A percentile compares a stretch with the other conserved stretches of the same genome.
These are phyloP conservation scores for Hymenochaete sp. DNA, from an alignment of 1,284 basidiomycete species.

Conservation along the genomic window DNA sequence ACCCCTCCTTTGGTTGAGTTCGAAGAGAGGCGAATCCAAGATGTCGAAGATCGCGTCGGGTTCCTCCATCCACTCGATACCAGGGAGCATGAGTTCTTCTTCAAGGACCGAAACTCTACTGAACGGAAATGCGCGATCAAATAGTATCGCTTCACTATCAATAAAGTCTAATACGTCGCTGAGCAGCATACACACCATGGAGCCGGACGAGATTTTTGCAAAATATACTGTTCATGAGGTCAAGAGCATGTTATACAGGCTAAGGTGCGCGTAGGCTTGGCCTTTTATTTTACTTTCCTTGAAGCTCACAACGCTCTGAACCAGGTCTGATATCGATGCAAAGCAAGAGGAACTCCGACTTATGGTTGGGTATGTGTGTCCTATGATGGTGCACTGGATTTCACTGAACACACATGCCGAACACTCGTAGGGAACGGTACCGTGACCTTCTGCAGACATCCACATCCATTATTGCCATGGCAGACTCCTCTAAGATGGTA, in stretches of 20 bases:
- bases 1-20: no score
- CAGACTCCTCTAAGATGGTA: slow-evolving; percentile 56
- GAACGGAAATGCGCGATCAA: slow-evolving; percentile 1
- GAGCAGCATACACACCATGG: slow-evolving; percentile 20
- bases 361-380: slow-evolving; percentile 84
- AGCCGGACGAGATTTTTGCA: slow-evolving; percentile 77
- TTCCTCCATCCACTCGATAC: background rate
- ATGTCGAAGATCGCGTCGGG: background rate
- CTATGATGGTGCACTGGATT: slow-evolving; percentile 23
- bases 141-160: background rate
- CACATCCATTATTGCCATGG: slow-evolving; percentile 74
- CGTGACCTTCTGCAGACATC: slow-evolving; percentile 88
- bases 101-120: background rate
- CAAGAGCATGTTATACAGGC: slow-evolving; percentile 57
- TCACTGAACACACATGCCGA: slow-evolving; percentile 29
- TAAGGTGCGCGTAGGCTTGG: slow-evolving; percentile 41
- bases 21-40: no score
- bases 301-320: background rate
- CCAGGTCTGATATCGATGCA: slow-evolving; percentile 75
- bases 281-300: slow-evolving; percentile 1
- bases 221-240: slow-evolving; percentile 70
- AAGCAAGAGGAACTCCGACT: slow-evolving; percentile 87
- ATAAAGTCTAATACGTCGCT: background rate
- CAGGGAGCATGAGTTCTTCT: slow-evolving; percentile 1
- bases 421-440: slow-evolving; percentile 82